Conservation (phyloP, 192 early-diverging fungal species). For the Phlyctochytrium bullatum region DNA sequence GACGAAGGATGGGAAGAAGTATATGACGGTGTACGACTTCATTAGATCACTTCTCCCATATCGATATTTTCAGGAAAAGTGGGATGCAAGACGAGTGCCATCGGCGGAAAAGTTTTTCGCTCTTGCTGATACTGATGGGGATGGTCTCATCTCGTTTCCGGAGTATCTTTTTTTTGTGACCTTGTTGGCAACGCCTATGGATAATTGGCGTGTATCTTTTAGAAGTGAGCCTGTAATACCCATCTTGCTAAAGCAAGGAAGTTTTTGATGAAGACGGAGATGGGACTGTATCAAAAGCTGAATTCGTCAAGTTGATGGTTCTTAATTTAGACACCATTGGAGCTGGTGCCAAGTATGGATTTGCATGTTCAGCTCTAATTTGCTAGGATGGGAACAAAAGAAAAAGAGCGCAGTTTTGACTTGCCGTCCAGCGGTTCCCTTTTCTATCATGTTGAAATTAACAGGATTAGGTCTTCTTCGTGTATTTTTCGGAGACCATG, state of each 20-base stretch:
- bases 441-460: background rate
- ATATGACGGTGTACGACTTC: constrained; percentile 45
- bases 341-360: background rate
- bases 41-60: constrained; percentile 36
- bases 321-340: constrained; percentile 20
- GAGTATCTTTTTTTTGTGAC: constrained; percentile 44
- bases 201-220: constrained; percentile 35
- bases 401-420: constrained; percentile 1
- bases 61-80: constrained; percentile 12
- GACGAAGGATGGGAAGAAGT: constrained; percentile 29
- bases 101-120: constrained; percentile 38
- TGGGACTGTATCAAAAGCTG: constrained; percentile 34
- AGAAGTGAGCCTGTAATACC: constrained; percentile 7
- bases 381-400: constrained; percentile 8
- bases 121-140: constrained; percentile 37
- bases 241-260: no score
- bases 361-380: no score
- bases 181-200: constrained; percentile 33
- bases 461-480: background rate
- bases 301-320: constrained; percentile 36
- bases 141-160: constrained; percentile 36
- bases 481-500: constrained; percentile 35
- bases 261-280: constrained; percentile 39
- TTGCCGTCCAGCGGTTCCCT: background rate
- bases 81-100: constrained; percentile 14